Evolutionary conservation across 2,329 filamentous ascomycete species (phyloP).

Genomic region (Calycina marina): DNA sequence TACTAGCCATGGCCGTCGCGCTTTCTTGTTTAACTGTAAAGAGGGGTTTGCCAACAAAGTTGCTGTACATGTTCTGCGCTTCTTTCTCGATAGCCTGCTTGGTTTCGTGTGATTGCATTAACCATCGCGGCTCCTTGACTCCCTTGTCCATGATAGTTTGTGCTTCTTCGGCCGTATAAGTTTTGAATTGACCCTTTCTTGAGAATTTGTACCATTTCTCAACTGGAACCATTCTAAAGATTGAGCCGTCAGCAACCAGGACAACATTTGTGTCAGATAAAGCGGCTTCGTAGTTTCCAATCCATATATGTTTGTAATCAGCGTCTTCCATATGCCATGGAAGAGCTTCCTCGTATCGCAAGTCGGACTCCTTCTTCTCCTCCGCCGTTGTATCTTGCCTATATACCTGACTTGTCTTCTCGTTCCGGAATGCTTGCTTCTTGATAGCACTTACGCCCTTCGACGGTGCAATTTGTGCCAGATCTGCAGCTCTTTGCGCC

Average conservation of each 20-base stretch:
- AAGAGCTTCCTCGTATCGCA: conserved; percentile 84
- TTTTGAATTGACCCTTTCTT: conserved; percentile 62
- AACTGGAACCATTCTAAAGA: conserved; percentile 75
- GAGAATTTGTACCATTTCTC: conserved; percentile 94
- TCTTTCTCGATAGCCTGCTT: conserved; percentile 41
- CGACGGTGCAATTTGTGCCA: conserved; percentile 85
- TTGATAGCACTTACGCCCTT: conserved; percentile 31
- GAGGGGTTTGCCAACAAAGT: conserved; percentile 34
- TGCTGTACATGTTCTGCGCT: conserved; percentile 34
- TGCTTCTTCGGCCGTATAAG: conserved; percentile 65
- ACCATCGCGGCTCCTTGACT: conserved; percentile 64
- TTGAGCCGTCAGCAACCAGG: conserved; percentile 52
- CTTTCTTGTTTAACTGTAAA: conserved; percentile 52
- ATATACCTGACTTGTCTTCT: conserved; percentile 78
- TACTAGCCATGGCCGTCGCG: conserved; percentile 45
- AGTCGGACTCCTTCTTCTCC: conserved; percentile 53
- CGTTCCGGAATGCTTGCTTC: conserved; percentile 54
- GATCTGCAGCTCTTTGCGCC: conserved; percentile 70
- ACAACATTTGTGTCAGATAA: conserved; percentile 78
- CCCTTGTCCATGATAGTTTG: conserved; percentile 74
- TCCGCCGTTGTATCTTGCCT: conserved; percentile 59
- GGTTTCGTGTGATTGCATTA: conserved; percentile 49
- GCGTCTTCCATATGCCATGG: conserved; percentile 97
- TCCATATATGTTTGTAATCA: conserved; percentile 88
- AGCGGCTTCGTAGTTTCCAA: conserved; percentile 78